Evolutionary conservation across 768 basidiomycete species (phyloP).

Genomic region (Ramaria sp.): DNA sequence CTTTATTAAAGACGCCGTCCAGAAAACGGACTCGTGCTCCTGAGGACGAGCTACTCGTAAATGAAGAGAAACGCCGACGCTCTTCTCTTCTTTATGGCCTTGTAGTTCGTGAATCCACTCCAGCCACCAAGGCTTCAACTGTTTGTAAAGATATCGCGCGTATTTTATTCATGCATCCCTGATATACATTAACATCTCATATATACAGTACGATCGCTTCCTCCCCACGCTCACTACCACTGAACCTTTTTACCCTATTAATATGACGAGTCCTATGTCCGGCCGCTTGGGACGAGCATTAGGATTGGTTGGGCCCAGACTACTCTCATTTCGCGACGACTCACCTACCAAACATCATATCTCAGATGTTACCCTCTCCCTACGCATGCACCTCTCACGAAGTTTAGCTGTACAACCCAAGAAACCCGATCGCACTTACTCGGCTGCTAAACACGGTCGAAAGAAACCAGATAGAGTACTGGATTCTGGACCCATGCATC

Average conservation of each 20-base stretch:
- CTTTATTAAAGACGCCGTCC: not conserved
- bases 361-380: constrained; percentile 60
- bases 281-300: constrained; percentile 69
- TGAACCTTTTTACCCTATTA: not conserved
- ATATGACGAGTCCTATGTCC: constrained; percentile 39
- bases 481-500: constrained; percentile 86
- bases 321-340: constrained; percentile 80
- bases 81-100: not conserved
- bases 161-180: not conserved
- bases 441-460: not conserved
- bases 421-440: constrained; percentile 70
- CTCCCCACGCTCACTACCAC: constrained; percentile 11
- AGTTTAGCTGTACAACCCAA: constrained; percentile 48
- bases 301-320: constrained; percentile 66
- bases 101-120: not conserved
- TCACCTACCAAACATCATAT: constrained; percentile 70
- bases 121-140: not conserved
- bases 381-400: constrained; percentile 50
- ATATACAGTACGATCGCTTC: constrained; percentile 1
- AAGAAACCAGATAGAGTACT: constrained; percentile 83
- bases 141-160: not conserved
- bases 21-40: not conserved
- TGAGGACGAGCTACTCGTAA: not conserved
- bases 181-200: not conserved
- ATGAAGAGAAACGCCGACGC: constrained; percentile 1